Evolutionary conservation across 306 rosid genomes (phyloP), one percentile per base, ranked within the genome.

Genomic region (Vigna mungo): DNA sequence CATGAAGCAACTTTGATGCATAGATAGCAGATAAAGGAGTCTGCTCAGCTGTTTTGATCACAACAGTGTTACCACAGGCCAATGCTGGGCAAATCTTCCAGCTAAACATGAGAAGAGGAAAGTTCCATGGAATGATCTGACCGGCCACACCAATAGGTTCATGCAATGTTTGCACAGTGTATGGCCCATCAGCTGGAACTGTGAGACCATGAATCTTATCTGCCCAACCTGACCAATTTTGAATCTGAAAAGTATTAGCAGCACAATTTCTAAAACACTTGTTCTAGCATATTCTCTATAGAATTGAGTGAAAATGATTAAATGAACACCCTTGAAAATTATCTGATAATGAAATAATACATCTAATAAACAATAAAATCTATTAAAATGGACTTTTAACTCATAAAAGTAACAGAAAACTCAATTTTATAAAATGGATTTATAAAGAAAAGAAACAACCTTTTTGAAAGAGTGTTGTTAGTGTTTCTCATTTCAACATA

Each of bases 41-140:
- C 82, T 87, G 96, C 84, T 92, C 96, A n/a, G 93, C 96, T 18
- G 96, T 87, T 87, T 92, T 90, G 59, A 92, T 37, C 71, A 90
- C 94, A 60, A 90, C 0, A 10, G 96, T 82, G 86, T 92, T 92
- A 66, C 71, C 71, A 66, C 71, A 66, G 34, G 71, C 71, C 71
- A 66, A 66, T 66, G 71, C 71, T 66, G 71, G 71, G 17, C 71
- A 52, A 66, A 66, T 34, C 53, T 66, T 66, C 71, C 71, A 66
- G 49, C 36, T 52, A 66, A 66, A 43, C 71, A 66, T 66, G 53
- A 66, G 5, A 41, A 66, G 71, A 66, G 71, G 71, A 32, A 66
- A 66, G 71, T 66, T 66, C 71, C 71, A 66, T 12, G 71, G 71
- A 27, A 66, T 66, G 71, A 66, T 66, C 53, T 66, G 71, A 43